Percentiles rank a stretch among this genome's conserved stretches.
Conservation (phyloP, 2,329 filamentous ascomycete species). For the Stachybotrys chartarum region DNA sequence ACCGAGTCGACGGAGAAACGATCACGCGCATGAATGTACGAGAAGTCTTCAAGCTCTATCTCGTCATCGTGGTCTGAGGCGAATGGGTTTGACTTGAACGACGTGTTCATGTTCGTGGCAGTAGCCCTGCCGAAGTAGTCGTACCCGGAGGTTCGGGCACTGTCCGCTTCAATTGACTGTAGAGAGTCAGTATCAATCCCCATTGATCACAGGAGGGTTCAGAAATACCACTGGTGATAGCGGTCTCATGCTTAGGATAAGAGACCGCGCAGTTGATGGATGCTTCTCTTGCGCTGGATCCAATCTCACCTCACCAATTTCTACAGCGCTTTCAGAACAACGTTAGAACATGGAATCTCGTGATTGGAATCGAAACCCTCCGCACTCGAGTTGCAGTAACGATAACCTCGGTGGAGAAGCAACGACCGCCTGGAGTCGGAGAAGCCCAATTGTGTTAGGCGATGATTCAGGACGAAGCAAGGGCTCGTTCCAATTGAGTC, state of each 20-base stretch:
- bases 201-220: background rate
- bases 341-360: too few species aligned
- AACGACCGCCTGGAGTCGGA: too few species aligned
- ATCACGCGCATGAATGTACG: constrained; percentile 4
- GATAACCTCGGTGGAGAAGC: too few species aligned
- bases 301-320: too few species aligned
- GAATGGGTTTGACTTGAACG: constrained; percentile 4
- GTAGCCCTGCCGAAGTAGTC: background rate
- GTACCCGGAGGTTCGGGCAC: background rate
- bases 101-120: background rate
- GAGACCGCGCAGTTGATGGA: too few species aligned
- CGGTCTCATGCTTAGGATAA: background rate
- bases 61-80: constrained; percentile 1
- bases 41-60: constrained; percentile 9
- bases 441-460: too few species aligned
- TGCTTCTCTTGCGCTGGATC: too few species aligned
- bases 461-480: too few species aligned
- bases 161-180: background rate
- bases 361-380: too few species aligned
- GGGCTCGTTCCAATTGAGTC: too few species aligned
- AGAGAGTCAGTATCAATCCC: background rate
- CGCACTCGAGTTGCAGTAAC: too few species aligned
- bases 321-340: too few species aligned
- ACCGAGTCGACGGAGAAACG: background rate
- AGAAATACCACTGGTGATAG: background rate